These are phyloP conservation scores for Omphalotus guepiniiformis DNA, from an alignment of 768 basidiomycete species.

Conservation along the genomic window DNA sequence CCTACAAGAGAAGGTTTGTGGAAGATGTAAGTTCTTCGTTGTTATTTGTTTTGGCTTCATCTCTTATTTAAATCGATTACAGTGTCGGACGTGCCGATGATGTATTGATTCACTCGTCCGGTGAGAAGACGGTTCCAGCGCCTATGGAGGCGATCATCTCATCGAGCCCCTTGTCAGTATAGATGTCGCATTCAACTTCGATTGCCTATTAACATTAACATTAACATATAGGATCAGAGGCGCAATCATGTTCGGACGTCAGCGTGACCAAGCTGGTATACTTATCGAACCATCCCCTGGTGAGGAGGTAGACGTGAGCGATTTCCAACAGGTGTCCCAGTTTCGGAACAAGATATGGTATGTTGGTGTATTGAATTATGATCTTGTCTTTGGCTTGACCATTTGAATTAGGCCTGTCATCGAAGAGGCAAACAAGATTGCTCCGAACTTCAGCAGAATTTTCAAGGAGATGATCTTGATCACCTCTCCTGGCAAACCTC, in stretches of 20 bases:
- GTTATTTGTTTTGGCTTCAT: neutral
- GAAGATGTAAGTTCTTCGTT: constrained; percentile 30
- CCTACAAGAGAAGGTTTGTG: constrained; percentile 35
- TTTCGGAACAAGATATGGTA: constrained; percentile 37
- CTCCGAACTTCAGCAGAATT: constrained; percentile 41
- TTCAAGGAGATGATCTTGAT: constrained; percentile 53
- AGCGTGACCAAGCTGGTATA: constrained; percentile 29
- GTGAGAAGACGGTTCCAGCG: constrained; percentile 27
- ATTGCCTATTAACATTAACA: neutral
- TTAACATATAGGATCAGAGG: constrained; percentile 18
- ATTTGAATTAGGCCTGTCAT: constrained; percentile 28
- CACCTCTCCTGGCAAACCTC: constrained; percentile 30
- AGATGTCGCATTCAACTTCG: constrained; percentile 12
- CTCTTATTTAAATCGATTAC: neutral
- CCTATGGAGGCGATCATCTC: constrained; percentile 25
- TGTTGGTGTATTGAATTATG: constrained; percentile 2
- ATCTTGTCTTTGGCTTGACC: neutral
- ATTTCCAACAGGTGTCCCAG: constrained; percentile 19
- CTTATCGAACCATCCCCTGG: constrained; percentile 27
- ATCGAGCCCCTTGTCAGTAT: constrained; percentile 22
- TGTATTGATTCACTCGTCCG: constrained; percentile 22
- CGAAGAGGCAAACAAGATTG: constrained; percentile 41
- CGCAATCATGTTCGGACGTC: constrained; percentile 41
- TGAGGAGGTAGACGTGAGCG: constrained; percentile 22
- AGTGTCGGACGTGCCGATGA: constrained; percentile 37